phyloP scores from a whole-genome alignment of 2,329 filamentous ascomycete species.

The Aureobasidium sp. region DNA sequence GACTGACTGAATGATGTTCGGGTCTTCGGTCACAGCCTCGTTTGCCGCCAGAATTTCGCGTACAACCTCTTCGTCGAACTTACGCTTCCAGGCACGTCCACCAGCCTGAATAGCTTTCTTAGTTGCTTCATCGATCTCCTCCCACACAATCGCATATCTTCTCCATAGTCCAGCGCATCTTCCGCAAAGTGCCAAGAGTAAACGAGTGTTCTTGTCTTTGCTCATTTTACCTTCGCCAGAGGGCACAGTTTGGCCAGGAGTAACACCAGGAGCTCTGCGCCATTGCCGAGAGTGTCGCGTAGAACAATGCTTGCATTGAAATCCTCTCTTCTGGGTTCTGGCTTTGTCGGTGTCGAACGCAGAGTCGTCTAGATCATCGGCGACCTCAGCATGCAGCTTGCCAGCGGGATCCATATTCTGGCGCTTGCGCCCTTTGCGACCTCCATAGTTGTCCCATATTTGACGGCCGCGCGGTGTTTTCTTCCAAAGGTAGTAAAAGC shows the following conservation, averaged over 20 bases:
- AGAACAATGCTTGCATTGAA: constrained; percentile 89
- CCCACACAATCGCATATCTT: constrained; percentile 91
- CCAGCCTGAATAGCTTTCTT: constrained; percentile 81
- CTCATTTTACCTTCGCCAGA: constrained; percentile 53
- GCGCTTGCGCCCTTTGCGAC: constrained; percentile 70
- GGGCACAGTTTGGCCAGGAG: constrained; percentile 60
- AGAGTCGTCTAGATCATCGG: constrained; percentile 87
- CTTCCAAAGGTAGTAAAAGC: constrained; percentile 98
- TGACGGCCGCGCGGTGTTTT: constrained; percentile 78
- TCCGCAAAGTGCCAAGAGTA: constrained; percentile 75
- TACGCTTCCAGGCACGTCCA: constrained; percentile 75
- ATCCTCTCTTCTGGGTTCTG: constrained; percentile 64
- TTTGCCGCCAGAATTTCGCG: constrained; percentile 61
- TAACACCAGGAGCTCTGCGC: constrained; percentile 75
- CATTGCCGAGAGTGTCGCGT: constrained; percentile 77
- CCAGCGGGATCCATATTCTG: constrained; percentile 49
- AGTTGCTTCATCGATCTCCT: constrained; percentile 81
- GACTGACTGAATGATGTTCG: constrained; percentile 16
- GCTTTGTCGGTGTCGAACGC: constrained; percentile 91
- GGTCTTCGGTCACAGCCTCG: constrained; percentile 32
- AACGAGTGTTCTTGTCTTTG: constrained; percentile 69
- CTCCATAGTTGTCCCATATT: constrained; percentile 83
- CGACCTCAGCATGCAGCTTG: constrained; percentile 84
- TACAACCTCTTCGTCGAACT: constrained; percentile 86
- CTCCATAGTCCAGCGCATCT: constrained; percentile 91